Evolutionary conservation across 495 filamentous ascomycete genomes (phyloP).

Genomic region (Rostrohypoxylon terebratum): DNA sequence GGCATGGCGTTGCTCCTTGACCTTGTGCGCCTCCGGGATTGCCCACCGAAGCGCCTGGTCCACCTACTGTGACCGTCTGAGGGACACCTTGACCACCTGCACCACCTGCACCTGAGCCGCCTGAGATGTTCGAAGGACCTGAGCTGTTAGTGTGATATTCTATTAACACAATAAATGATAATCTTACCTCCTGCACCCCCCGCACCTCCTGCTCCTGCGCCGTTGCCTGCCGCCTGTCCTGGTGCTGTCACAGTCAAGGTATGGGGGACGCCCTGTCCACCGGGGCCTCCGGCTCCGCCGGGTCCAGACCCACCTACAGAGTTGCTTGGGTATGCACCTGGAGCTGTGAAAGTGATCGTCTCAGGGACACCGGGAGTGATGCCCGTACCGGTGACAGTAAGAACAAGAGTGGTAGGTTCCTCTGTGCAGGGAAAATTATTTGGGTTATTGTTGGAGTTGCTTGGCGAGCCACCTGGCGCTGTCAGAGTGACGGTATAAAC

Average conservation of each 20-base stretch:
- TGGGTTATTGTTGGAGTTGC: constrained; percentile 2
- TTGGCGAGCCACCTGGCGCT: constrained; percentile 23
- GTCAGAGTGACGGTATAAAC: constrained; percentile 33
- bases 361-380: constrained; percentile 30
- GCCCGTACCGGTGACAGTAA: constrained; percentile 35
- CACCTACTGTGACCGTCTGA: constrained; percentile 38
- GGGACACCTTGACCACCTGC: constrained; percentile 31
- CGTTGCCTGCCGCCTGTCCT: constrained; percentile 31
- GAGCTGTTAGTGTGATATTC: constrained; percentile 6
- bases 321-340: constrained; percentile 24
- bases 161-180: background rate
- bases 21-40: constrained; percentile 33
- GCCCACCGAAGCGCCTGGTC: constrained; percentile 34
- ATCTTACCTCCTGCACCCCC: constrained; percentile 37
- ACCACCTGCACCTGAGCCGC: constrained; percentile 33
- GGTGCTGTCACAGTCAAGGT: constrained; percentile 39
- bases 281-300: constrained; percentile 22
- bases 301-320: constrained; percentile 23
- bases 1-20: constrained; percentile 38
- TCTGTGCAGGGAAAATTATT: constrained; percentile 15
- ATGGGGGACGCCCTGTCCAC: constrained; percentile 32
- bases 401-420: constrained; percentile 19
- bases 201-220: constrained; percentile 22
- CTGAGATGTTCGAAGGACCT: constrained; percentile 17
- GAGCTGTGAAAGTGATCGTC: constrained; percentile 35